Evolutionary conservation across 2,329 filamentous ascomycete genomes (phyloP), one percentile per base, ranked within the genome.

Genomic region (Trichoderma gracile): DNA sequence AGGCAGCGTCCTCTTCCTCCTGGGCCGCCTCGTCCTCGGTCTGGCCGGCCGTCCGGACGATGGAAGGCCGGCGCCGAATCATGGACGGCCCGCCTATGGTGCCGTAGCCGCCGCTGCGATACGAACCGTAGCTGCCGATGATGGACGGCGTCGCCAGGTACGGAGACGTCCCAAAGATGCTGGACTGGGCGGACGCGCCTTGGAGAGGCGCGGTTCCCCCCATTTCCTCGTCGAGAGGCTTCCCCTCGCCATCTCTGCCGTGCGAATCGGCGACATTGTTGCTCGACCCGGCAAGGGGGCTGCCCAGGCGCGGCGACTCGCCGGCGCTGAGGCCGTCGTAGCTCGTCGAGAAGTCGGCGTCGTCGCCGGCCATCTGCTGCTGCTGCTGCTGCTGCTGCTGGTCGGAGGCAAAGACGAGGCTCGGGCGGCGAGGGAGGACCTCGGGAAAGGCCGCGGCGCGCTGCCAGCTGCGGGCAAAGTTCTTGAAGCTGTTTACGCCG

Each of bases 401-500:
- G 49, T 87, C 85, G 47, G 85, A 81, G 2, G 83, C 82, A 67
- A 87, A 84, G 60, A 91, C 81, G 73, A 96, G 92, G 40, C 91
- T 89, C 15, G 88, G 87, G 17, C 88, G 86, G 63, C 91, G 88
- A 5, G 92, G 92, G 40, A 95, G 89, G 69, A 97, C 91, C 75
- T 97, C 93, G 68, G 87, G 85, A 76, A 98, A 98, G 64, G 85
- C 89, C 27, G 93, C 92, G 43, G 94, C 94, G 74, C 94, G 88
- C 77, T 94, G 92, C 90, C 93, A 97, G 71, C 92, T 96, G 66
- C 90, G 86, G 50, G 93, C 91, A 74, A 98, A 98, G 72, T 93
- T 96, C 73, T 95, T 89, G 71, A 98, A 90, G 76, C 91, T 96
- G 80, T 98, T 98, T 67, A 93, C 89, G 57, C 94, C 94, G 68